A percentile compares a stretch with the other conserved stretches of the same genome.
phyloP scores from a whole-genome alignment of 176 grass and related monocot species.

The Raddia distichophylla region DNA sequence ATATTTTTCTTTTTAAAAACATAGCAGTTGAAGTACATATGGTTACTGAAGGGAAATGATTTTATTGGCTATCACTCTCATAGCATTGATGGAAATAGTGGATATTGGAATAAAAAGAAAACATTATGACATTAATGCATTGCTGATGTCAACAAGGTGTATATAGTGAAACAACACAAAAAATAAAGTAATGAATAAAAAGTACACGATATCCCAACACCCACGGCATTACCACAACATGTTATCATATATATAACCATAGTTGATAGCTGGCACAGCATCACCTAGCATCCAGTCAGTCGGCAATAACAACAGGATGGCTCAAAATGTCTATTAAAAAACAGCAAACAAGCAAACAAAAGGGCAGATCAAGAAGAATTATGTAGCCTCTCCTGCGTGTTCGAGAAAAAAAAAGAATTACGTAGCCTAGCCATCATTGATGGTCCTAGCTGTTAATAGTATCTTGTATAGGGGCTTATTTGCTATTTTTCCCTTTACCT shows the following conservation, averaged over 20 bases:
- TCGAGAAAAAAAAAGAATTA: not conserved
- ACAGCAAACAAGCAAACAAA: not conserved
- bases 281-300: not conserved
- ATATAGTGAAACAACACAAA: not conserved
- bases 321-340: not conserved
- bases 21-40: not conserved
- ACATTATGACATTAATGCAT: not conserved
- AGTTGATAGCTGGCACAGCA: too few species aligned
- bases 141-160: not conserved
- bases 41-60: not conserved
- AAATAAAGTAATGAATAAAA: slow-evolving; percentile 1
- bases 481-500: too few species aligned
- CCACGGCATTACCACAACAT: not conserved
- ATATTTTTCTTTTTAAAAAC: not conserved
- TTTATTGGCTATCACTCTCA: not conserved
- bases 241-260: not conserved
- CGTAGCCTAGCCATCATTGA: not conserved
- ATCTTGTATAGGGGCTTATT: too few species aligned
- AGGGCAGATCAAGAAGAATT: not conserved
- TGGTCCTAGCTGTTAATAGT: not conserved
- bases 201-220: not conserved
- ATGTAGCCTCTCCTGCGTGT: not conserved
- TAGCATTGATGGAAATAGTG: not conserved
- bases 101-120: slow-evolving; percentile 6
- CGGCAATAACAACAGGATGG: not conserved